Percentiles rank a stretch among this genome's conserved stretches.
These are phyloP conservation scores for Hippophae rhamnoides DNA, from an alignment of 306 rosid species.

Conservation along the genomic window DNA sequence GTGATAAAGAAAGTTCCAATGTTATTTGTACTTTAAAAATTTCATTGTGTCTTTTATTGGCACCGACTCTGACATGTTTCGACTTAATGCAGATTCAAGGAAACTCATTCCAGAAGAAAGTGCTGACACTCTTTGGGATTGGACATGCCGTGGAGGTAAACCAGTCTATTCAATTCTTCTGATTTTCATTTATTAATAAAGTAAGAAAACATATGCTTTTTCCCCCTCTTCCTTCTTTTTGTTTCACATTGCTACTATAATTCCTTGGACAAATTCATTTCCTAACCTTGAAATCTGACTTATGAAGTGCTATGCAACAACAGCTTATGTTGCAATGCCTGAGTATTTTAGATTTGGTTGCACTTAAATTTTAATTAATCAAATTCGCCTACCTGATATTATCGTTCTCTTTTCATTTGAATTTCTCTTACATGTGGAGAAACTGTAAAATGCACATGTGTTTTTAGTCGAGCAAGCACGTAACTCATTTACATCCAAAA, in stretches of 20 bases:
- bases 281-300: neutral
- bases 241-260: neutral
- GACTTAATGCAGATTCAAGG: slow-evolving; percentile 70
- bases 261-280: neutral
- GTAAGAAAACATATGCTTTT: neutral
- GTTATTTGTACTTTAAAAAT: neutral
- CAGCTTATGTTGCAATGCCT: neutral
- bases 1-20: too few relatives aligned
- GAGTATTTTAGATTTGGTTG: neutral
- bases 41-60: neutral
- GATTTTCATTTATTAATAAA: neutral
- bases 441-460: neutral
- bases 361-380: neutral
- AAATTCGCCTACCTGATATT: neutral
- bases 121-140: slow-evolving; percentile 63
- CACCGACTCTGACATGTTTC: slow-evolving; percentile 11
- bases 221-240: neutral
- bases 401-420: neutral
- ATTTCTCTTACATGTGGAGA: neutral
- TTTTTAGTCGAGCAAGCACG: neutral
- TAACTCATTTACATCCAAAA: neutral
- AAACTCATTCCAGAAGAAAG: slow-evolving; percentile 93
- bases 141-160: slow-evolving; percentile 79
- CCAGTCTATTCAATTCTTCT: slow-evolving; percentile 3
- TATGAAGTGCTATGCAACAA: neutral